These are phyloP conservation scores for Ocimum tenuiflorum DNA, from an alignment of 257 asterid species.

Conservation along the genomic window DNA sequence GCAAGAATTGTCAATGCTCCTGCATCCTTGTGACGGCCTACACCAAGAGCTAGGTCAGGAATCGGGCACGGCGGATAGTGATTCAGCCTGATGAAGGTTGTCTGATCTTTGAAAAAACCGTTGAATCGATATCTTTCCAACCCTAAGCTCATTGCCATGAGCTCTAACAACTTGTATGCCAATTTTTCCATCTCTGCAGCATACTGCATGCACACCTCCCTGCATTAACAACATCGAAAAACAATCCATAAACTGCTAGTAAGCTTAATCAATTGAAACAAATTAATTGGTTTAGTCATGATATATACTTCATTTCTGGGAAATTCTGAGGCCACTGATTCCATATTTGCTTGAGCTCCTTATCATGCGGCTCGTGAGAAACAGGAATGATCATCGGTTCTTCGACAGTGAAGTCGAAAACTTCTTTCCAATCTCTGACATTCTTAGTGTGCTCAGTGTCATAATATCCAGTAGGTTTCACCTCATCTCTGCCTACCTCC, in stretches of 20 bases:
- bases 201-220: slow-evolving; percentile 36
- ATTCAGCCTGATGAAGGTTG: slow-evolving; percentile 39
- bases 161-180: slow-evolving; percentile 35
- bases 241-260: too few relatives aligned
- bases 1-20: slow-evolving; percentile 48
- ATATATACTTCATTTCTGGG: slow-evolving; percentile 42
- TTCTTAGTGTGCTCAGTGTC: slow-evolving; percentile 55
- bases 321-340: slow-evolving; percentile 46
- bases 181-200: slow-evolving; percentile 36
- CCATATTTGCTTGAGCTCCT: slow-evolving; percentile 18
- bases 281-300: too few relatives aligned
- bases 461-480: slow-evolving; percentile 40
- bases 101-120: slow-evolving; percentile 31
- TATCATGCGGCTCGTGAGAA: slow-evolving; percentile 30
- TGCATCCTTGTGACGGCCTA: slow-evolving; percentile 50
- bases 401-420: slow-evolving; percentile 36
- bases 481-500: slow-evolving; percentile 42
- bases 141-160: slow-evolving; percentile 51
- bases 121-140: slow-evolving; percentile 29
- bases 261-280: too few relatives aligned
- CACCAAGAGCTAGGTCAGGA: slow-evolving; percentile 49
- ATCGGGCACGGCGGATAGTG: slow-evolving; percentile 52
- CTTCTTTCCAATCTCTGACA: slow-evolving; percentile 67
- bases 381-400: slow-evolving; percentile 33
- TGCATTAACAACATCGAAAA: slow-evolving; percentile 22